Percentiles rank a stretch among this genome's conserved stretches.
These are phyloP conservation scores for Calonectria leucothoes DNA, from an alignment of 2,329 filamentous ascomycete species.

Conservation along the genomic window DNA sequence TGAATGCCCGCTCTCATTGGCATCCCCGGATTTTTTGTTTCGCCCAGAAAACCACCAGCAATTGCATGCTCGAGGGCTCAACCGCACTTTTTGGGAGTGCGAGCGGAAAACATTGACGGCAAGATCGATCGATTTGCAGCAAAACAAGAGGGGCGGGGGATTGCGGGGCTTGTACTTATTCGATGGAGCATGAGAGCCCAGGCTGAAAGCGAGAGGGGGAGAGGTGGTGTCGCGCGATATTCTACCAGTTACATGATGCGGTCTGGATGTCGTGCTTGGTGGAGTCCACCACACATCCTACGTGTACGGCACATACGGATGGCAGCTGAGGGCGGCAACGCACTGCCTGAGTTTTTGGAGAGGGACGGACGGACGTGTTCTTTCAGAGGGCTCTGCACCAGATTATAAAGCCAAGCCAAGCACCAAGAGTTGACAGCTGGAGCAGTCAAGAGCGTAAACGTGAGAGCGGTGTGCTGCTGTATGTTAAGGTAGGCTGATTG, in stretches of 20 bases:
- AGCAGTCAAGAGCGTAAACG: neutral
- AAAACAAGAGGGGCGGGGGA: slow-evolving; percentile 10
- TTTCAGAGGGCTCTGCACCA: neutral
- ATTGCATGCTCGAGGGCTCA: neutral
- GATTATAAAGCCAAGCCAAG: neutral
- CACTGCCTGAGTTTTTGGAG: neutral
- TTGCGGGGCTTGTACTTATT: slow-evolving; percentile 16
- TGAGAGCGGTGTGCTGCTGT: neutral
- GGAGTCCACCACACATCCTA: neutral
- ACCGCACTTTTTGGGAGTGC: neutral
- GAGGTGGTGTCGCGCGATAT: slow-evolving; percentile 12
- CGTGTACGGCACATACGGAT: neutral
- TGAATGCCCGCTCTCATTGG: slow-evolving; percentile 38
- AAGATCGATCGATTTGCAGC: slow-evolving; percentile 9
- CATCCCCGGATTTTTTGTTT: slow-evolving; percentile 39
- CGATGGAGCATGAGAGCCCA: slow-evolving; percentile 5
- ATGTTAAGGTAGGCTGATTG: neutral
- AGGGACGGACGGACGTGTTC: neutral
- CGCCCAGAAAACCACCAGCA: neutral
- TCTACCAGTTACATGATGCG: slow-evolving; percentile 9
- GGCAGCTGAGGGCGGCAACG: neutral
- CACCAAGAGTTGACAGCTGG: neutral
- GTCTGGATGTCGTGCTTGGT: neutral
- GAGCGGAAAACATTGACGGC: neutral
- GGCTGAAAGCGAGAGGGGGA: neutral